Conservation (phyloP, 768 basidiomycete species). For the Astraeus odoratus region DNA sequence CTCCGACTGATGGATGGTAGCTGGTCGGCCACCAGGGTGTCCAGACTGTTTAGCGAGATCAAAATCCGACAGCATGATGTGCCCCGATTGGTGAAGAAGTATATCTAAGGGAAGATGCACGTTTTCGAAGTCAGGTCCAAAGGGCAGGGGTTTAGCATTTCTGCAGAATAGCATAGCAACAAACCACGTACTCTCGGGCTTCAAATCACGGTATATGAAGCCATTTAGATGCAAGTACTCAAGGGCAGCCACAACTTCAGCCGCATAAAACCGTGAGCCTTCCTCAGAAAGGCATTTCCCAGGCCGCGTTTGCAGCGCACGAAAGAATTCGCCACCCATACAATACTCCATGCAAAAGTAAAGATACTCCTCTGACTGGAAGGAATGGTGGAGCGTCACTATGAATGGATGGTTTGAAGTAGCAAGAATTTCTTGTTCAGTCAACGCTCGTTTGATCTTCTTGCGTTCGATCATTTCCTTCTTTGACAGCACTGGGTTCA, state of each 20-base stretch:
- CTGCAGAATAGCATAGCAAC: slow-evolving; percentile 1
- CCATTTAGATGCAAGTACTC: slow-evolving; percentile 99
- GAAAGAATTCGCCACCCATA: slow-evolving; percentile 98
- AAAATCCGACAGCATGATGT: slow-evolving; percentile 99
- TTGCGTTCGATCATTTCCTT: slow-evolving; percentile 99
- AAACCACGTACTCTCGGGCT: slow-evolving; percentile 87
- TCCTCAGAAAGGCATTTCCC: slow-evolving; percentile 97
- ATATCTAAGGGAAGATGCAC: slow-evolving; percentile 58
- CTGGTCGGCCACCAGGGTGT: slow-evolving; percentile 79
- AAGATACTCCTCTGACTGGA: slow-evolving; percentile 96
- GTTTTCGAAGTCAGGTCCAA: slow-evolving; percentile 8
- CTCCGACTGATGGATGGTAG: slow-evolving; percentile 77
- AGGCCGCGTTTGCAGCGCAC: slow-evolving; percentile 90
- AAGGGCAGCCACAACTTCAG: slow-evolving; percentile 94
- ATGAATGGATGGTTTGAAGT: slow-evolving; percentile 99
- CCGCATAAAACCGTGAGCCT: slow-evolving; percentile 94
- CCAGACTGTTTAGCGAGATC: slow-evolving; percentile 95
- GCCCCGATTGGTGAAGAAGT: slow-evolving; percentile 92
- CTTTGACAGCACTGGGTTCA: slow-evolving; percentile 83
- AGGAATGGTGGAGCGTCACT: slow-evolving; percentile 97
- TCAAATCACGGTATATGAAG: slow-evolving; percentile 98
- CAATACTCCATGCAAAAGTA: slow-evolving; percentile 99
- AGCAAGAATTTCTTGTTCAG: slow-evolving; percentile 98
- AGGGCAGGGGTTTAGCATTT: slow-evolving; percentile 3
- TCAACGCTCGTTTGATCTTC: slow-evolving; percentile 97